Conservation (phyloP, 176 grass and related monocot species). For the Hyparrhenia diplandra region DNA sequence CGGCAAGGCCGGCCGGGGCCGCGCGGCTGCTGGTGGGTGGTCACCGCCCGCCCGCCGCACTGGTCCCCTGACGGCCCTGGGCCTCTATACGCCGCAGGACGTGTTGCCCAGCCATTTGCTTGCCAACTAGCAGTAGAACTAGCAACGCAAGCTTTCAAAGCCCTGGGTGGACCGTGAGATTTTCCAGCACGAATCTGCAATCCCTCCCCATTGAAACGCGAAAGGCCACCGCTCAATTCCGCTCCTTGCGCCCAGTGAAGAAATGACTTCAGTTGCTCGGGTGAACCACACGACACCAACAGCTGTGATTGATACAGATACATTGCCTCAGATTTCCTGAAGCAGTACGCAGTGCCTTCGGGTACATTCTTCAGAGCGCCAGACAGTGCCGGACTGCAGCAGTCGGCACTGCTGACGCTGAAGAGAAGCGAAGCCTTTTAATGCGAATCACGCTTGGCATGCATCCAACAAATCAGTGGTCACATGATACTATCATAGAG, state of each 20-base stretch:
- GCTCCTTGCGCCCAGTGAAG: neutral
- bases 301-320: too few relatives aligned
- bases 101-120: constrained; percentile 3
- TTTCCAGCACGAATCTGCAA: neutral
- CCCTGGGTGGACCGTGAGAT: neutral
- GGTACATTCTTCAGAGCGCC: neutral
- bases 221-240: neutral
- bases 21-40: neutral
- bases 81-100: neutral
- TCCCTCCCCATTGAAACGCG: neutral
- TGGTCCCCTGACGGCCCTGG: neutral
- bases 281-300: neutral
- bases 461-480: constrained; percentile 1
- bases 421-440: neutral
- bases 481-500: neutral
- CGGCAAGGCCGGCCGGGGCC: neutral
- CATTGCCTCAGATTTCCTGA: neutral
- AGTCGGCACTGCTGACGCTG: neutral
- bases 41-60: neutral
- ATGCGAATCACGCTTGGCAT: constrained; percentile 7
- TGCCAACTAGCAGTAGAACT: neutral
- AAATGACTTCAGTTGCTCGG: neutral
- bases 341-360: neutral
- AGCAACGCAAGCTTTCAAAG: too few relatives aligned
- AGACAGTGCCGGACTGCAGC: neutral